Percentiles rank a stretch among this genome's conserved stretches.
Conservation (phyloP, 306 rosid species). For the Acmispon strigosus region DNA sequence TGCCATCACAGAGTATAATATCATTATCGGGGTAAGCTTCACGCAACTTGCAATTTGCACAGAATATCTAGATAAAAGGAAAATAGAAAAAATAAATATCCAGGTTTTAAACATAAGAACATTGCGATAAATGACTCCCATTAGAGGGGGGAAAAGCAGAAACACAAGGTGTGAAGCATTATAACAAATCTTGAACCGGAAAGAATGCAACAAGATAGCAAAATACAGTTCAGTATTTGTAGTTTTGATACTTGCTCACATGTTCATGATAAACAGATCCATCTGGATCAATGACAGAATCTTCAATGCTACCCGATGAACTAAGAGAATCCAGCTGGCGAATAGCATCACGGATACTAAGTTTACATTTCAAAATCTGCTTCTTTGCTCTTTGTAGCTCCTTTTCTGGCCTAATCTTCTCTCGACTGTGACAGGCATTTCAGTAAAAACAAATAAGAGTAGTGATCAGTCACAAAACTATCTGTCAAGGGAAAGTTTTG, state of each 20-base stretch:
- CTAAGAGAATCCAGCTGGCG: constrained; percentile 73
- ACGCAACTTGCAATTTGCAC: constrained; percentile 79
- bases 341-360: constrained; percentile 75
- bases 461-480: constrained; percentile 9
- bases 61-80: constrained; percentile 57
- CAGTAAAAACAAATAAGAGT: background rate
- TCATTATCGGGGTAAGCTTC: constrained; percentile 90
- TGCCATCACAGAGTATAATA: constrained; percentile 89
- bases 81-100: background rate
- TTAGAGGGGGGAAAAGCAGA: background rate
- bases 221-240: background rate
- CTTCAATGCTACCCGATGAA: constrained; percentile 83
- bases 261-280: constrained; percentile 94
- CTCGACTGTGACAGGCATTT: constrained; percentile 51
- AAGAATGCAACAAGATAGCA: background rate
- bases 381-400: constrained; percentile 82
- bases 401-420: constrained; percentile 81
- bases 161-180: background rate
- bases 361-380: constrained; percentile 85
- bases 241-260: constrained; percentile 37
- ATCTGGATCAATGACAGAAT: constrained; percentile 79
- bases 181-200: background rate
- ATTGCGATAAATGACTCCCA: background rate
- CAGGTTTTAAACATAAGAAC: constrained; percentile 11
- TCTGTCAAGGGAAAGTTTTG: background rate